Base-by-base conservation (phyloP, 179 eudicot genomes). In the Gypsophila paniculata region DNA sequence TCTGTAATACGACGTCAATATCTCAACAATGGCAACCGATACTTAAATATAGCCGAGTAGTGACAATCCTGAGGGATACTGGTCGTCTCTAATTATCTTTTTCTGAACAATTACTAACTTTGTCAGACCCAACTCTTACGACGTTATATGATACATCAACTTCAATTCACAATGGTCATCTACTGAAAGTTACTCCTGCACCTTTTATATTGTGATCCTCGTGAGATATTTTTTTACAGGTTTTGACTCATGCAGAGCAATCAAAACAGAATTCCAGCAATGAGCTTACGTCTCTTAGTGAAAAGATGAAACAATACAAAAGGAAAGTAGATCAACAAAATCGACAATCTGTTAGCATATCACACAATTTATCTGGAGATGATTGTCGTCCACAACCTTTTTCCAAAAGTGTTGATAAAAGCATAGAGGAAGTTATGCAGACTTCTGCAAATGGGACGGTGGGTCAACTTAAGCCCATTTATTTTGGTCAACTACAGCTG, bases 371-470 rank as follows among this genome's bases (percentile, higher is more conserved):
- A 68, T 60, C 80, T 25, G 65, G 55, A 67, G 75, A 79, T 46
- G 92, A 89, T 75, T 70, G 75, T 46, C 52, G 52, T 25, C 52
- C 74, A 65, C 90, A 79, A 42, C 75, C 85, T 70, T 78, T 82
- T 53, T 58, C 87, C 48, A 87, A 85, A 79, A 82, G 73, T 79
- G 79, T 87, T 15, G 86, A 89, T 72, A 93, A 83, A 79, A 76
- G 82, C 65, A 89, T 93, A 78, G 89, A 88, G 71, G 97, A 83
- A 63, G 89, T 88, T 55, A 85, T 91, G 96, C 96, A 91, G 78
- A 78, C 90, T 66, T 80, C 96, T 82, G 80, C 82, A 73, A 83
- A 91, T 65, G 98, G 96, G 76, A 88, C 89, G 97, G 97, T 93
- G 81, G 34, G 73, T 69, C 12, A 22, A 57, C 58, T 21, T 48